Evolutionary conservation across 176 grass and related monocot genomes (phyloP), one percentile per base, ranked within the genome.

Genomic region (Dendrocalamus sinicus): DNA sequence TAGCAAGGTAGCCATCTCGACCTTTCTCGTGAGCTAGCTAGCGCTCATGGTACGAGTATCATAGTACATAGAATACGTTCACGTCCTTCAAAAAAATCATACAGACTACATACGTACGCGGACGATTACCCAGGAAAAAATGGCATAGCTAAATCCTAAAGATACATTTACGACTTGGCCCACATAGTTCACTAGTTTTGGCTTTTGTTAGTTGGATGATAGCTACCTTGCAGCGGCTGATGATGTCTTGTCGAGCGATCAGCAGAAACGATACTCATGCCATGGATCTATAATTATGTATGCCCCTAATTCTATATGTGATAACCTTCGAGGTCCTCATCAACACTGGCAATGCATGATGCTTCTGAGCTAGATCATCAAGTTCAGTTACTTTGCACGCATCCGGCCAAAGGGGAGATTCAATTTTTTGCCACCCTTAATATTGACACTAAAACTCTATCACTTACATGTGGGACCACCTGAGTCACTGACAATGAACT

Each of bases 201-300:
- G 60, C 41, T 79, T 64, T 47, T 73, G 15, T 75, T 75, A 32
- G 48, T 32, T 76, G 73, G 53, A 76, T 40, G 73, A 40, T 76
- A 57, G 52, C 73, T 32, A 17, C 52, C 52, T 53, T 73, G 24
- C 71, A 52, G 46, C 47, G 71, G 71, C 23, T 73, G 45, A 10
- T 73, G 45, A 10, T 50, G 13, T 17, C 71, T 20, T 35, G 26
- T 55, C 16, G 32, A 55, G 17, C 50, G 16, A 39, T 76, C 73
- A n/a, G 73, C 51, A 19, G 24, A 57, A 22, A 76, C 8, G 51
- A 57, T 14, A 57, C 30, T 5, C 73, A 40, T 57, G 73, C 10
- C 55, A 59, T n/a, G 20, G 20, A n/a, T 10, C 7, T 59, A 22
- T 46, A 46, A 9, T 1, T 46, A 9, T 46, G 10, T 46, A 1